Evolutionary conservation across 257 asterid species (phyloP), one percentile per base, ranked within the genome.

Genomic region (Craterostigma plantagineum): DNA sequence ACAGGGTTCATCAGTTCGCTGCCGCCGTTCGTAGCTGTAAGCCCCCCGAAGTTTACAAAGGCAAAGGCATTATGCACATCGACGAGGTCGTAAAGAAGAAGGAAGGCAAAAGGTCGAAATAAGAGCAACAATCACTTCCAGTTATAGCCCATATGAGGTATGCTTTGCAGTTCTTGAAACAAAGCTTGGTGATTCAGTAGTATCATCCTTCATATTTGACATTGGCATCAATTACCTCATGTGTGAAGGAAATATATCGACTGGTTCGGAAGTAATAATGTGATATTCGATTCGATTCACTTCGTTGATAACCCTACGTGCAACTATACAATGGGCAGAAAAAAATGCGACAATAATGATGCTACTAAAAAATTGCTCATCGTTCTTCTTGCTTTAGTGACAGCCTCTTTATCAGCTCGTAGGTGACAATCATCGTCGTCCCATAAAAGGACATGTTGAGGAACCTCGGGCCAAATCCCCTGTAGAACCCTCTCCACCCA

Each of bases 391-490:
- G 40, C 40, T 36, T 36, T 3, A 36, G 4, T 8, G 40, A 36
- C 11, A 36, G 8, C 40, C 40, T 36, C 14, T 36, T 86, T 64
- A 86, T 86, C 11, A 86, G 67, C 62, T 76, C 97, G 38, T 86
- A 81, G 8, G 94, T 86, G 47, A 86, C 94, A 2, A 86, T 81
- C 97, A 86, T 86, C 14, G 97, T 69, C 11, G 87, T 74, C 58
- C 97, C 97, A 42, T 76, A 86, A 56, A 78, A 64, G 39, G 97
- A 81, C 92, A 86, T 78, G 66, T 78, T 86, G 13, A 86, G 56
- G 57, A 81, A 86, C 36, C 93, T 84, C 33, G 97, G 97, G 43
- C 92, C 85, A 48, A 86, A 78, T 34, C 97, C 97, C 59, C 92
- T 64, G 48, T 81, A 86, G 60, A 86, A 78, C 7, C 97, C 97